Evolutionary conservation across 805 yeast genomes (phyloP), one percentile per base, ranked within the genome.

Genomic region (Myxozyma vanderwaltii): DNA sequence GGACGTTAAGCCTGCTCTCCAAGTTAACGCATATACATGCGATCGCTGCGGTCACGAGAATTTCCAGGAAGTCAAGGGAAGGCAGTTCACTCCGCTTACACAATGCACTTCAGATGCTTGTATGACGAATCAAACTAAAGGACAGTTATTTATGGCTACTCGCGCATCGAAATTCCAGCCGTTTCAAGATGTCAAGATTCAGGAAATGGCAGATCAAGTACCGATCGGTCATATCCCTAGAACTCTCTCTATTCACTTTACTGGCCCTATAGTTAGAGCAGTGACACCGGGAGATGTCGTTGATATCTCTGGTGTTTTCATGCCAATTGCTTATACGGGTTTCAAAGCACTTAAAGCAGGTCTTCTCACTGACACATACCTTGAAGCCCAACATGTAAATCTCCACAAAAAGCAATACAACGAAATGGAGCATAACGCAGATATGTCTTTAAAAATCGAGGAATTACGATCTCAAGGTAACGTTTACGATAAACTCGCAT

Each of bases 211-310:
- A 3, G 86, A 86, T 65, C 99, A 94, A 76, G 99, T 94, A 17
- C 99, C 99, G 0, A 92, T 91, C 29, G 99, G 99, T 54, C 97
- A 92, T 73, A 94, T 94, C 64, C 99, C 99, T 50, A 82, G 99
- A 69, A 77, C 90, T 31, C 78, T 94, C 63, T 82, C 86, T 15
- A 81, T 92, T 56, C 96, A 92, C 71, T 85, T 92, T n/a, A 89
- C 88, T 68, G 99, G 99, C 45, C 87, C 89, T 59, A 76, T 94
- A 56, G 97, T 91, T 29, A 82, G 99, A 69, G 76, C 87, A 12
- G 80, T 89, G 78, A 83, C 85, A 63, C 98, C 99, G 0, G 99
- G 99, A 69, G 99, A 94, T 73, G 81, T 87, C 31, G 97, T 91
- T 35, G 98, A 94, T 72, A 84, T 92, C 38, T 81, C 96, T 0